Percentiles rank a stretch among this genome's conserved stretches.
Conservation (phyloP, 768 basidiomycete species). For the Gelatoporia subvermispora region DNA sequence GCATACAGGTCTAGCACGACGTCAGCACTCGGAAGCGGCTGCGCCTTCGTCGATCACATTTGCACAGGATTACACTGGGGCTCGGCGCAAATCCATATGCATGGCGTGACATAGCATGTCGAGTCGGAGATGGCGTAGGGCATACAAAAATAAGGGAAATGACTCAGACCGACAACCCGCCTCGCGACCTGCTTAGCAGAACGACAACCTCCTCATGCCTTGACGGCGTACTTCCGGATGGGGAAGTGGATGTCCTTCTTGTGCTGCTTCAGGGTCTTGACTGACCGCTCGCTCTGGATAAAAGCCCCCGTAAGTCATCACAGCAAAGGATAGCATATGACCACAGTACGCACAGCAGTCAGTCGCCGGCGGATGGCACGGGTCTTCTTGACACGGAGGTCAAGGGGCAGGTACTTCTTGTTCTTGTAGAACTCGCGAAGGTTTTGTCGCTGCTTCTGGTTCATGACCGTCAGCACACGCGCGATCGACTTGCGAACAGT, state of each 20-base stretch:
- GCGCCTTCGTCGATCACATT: constrained; percentile 2
- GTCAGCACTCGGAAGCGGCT: not conserved
- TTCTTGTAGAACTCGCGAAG: constrained; percentile 96
- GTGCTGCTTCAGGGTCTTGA: constrained; percentile 87
- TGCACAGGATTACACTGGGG: constrained; percentile 2
- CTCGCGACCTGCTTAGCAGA: constrained; percentile 11
- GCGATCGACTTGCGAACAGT: constrained; percentile 98
- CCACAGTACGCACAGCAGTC: constrained; percentile 65
- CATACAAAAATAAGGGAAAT: constrained; percentile 34
- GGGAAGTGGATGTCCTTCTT: constrained; percentile 98
- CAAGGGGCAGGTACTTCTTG: constrained; percentile 95
- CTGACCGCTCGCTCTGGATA: constrained; percentile 71
- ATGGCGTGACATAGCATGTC: constrained; percentile 29
- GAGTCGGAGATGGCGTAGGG: constrained; percentile 30
- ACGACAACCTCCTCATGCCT: constrained; percentile 53
- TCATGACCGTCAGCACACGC: constrained; percentile 96
- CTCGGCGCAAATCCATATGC: constrained; percentile 9
- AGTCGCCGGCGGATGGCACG: constrained; percentile 95
- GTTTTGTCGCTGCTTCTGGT: constrained; percentile 96
- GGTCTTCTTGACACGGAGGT: constrained; percentile 97
- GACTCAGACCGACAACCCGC: constrained; percentile 23
- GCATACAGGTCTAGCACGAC: not conserved
- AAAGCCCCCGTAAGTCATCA: constrained; percentile 4
- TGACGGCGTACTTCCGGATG: constrained; percentile 89
- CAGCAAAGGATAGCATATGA: not conserved